Conservation (phyloP, 495 filamentous ascomycete genomes). For the Sphaerosporella brunnea region DNA sequence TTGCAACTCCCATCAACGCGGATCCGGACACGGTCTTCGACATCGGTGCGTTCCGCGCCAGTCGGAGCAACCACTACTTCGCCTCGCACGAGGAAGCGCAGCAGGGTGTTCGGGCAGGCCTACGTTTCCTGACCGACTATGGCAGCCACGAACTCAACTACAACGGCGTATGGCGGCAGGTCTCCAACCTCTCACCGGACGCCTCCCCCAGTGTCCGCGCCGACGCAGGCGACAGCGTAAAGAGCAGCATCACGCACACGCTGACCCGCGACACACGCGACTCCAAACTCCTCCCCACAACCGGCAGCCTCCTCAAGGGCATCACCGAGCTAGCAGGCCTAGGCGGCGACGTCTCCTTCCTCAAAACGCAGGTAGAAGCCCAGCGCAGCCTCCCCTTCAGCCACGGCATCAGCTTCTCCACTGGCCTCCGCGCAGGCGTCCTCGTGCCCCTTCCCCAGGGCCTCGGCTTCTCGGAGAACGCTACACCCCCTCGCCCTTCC, state of each 20-base stretch:
- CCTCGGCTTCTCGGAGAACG: constrained; percentile 36
- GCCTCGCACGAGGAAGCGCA: constrained; percentile 82
- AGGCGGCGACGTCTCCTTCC: constrained; percentile 77
- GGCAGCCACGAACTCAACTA: constrained; percentile 53
- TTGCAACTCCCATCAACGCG: constrained; percentile 60
- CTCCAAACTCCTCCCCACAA: constrained; percentile 59
- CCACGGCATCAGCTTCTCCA: constrained; percentile 45
- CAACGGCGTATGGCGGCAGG: constrained; percentile 66
- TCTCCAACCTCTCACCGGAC: constrained; percentile 53
- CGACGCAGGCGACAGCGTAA: constrained; percentile 82
- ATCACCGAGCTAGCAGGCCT: constrained; percentile 72
- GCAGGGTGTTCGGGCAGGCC: constrained; percentile 58
- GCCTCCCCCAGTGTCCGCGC: constrained; percentile 64
- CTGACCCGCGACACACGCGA: constrained; percentile 66
- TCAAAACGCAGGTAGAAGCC: constrained; percentile 68
- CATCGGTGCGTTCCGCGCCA: constrained; percentile 58
- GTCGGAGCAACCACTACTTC: constrained; percentile 63
- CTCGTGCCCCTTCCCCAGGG: constrained; percentile 38
- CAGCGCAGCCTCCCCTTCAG: constrained; percentile 55
- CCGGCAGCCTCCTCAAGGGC: constrained; percentile 60
- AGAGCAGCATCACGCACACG: constrained; percentile 65
- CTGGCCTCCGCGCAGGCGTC: constrained; percentile 50
- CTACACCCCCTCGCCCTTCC: constrained; percentile 39
- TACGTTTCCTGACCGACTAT: constrained; percentile 49
- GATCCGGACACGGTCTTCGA: constrained; percentile 64